Evolutionary conservation across 129 eudicot genomes (phyloP), one percentile per base, ranked within the genome.

Genomic region (Pittosporum tobira): DNA sequence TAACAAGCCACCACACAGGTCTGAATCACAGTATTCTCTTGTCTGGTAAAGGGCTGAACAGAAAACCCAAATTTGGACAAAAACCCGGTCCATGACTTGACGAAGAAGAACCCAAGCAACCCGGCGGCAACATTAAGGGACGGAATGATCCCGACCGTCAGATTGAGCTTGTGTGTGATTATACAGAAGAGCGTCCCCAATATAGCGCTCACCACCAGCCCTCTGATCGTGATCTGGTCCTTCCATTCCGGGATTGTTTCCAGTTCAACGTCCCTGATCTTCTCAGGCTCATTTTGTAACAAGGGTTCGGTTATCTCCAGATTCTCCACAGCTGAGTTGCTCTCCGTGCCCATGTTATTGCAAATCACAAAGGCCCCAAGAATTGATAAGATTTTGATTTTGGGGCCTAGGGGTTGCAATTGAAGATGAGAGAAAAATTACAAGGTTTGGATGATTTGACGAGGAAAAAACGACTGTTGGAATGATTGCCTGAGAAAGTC

Each of bases 1-100:
- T 81, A 89, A 51, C 95, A 85, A 70, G 97, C 97, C 59, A 89
- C 95, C 47, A 89, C 97, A 51, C 95, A 84, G 2, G 97, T 88
- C 75, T 88, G 96, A 51, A 88, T 88, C 18, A 88, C 94, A 20
- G 94, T 88, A 19, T 88, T 88, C 77, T 88, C 97, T 37, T 89
- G 97, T 13, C 79, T 64, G 3, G 97, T 85, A 48, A 89, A 89
- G 1, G 91, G 88, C 23, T 71, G 59, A 38, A 65, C 77, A 13
- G 62, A 52, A 66, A 79, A 61, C 20, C 95, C 95, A 4, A 79
- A 59, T 38, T 73, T 82, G 6, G 81, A 49, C 40, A 75, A 19
- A 18, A 89, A 61, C 14, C 70, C 71, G 28, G 95, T 89, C 95
- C 95, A 89, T 1, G 93, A 69, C 58, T 85, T 85, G 22, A 89